Percentiles rank a stretch among this genome's conserved stretches.
Conservation (phyloP, 495 filamentous ascomycete genomes). For the Trichoderma asperelloides region DNA sequence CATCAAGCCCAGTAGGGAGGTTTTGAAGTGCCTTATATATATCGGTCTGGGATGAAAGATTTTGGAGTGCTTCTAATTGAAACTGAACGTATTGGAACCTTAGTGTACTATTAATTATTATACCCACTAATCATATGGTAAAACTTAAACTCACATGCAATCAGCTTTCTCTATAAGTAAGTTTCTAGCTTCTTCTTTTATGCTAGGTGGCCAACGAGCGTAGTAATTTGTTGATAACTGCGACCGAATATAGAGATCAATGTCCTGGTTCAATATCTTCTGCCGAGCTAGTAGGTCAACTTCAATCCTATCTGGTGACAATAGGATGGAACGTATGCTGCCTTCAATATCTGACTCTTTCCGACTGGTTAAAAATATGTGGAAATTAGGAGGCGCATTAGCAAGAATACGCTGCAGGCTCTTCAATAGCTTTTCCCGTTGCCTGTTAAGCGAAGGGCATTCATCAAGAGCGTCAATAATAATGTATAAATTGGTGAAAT, state of each 20-base stretch:
- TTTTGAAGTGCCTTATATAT: not conserved
- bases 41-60: not conserved
- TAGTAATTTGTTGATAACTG: not conserved
- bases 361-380: not conserved
- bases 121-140: too few relatives aligned
- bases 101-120: not conserved
- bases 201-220: not conserved
- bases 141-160: not conserved
- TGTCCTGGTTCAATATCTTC: not conserved
- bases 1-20: not conserved
- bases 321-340: not conserved
- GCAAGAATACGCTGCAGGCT: not conserved
- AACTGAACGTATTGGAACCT: not conserved
- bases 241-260: not conserved
- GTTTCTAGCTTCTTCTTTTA: not conserved
- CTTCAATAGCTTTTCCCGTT: not conserved
- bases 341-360: not conserved
- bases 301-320: not conserved
- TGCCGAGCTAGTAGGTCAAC: not conserved
- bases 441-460: not conserved
- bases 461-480: not conserved
- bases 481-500: not conserved
- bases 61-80: not conserved
- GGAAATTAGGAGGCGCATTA: not conserved
- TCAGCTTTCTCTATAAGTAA: not conserved